A percentile compares a stretch with the other conserved stretches of the same genome.
These are phyloP conservation scores for Pouteria glomerata DNA, from an alignment of 148 eudicot genomes.

Conservation along the genomic window DNA sequence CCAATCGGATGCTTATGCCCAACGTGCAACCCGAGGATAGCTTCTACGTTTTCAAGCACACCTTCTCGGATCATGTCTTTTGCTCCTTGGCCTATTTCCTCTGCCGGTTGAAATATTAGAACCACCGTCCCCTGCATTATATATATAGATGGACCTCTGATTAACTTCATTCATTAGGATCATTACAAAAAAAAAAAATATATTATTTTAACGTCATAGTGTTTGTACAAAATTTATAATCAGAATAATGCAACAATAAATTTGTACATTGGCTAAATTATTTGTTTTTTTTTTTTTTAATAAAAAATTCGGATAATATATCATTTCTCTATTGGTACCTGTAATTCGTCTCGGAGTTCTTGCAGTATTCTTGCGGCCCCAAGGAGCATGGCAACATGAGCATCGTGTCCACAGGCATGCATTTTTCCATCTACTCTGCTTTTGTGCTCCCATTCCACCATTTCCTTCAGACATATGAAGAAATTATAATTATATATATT, in stretches of 20 bases:
- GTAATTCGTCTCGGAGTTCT: constrained; percentile 18
- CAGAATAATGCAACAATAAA: no score
- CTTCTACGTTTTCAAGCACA: constrained; percentile 25
- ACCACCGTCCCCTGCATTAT: constrained; percentile 34
- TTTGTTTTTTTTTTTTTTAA: no score
- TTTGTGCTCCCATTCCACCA: constrained; percentile 43
- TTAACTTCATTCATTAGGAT: background rate
- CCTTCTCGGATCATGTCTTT: constrained; percentile 31
- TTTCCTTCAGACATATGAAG: constrained; percentile 19
- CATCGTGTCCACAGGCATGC: constrained; percentile 58
- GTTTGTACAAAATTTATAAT: no score
- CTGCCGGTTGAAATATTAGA: constrained; percentile 40
- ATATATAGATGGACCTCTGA: no score
- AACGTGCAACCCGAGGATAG: constrained; percentile 31
- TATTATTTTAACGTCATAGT: no score
- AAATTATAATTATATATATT: background rate
- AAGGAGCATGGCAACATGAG: constrained; percentile 45
- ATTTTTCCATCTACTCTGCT: constrained; percentile 41
- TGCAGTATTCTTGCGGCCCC: constrained; percentile 41
- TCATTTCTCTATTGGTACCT: constrained; percentile 1
- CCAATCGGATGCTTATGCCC: constrained; percentile 22
- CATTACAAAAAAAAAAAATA: background rate
- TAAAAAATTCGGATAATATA: no score
- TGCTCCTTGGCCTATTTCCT: constrained; percentile 39
- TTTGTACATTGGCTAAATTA: no score